Conservation (phyloP, 2,329 filamentous ascomycete species). For the Aureobasidium sp. region DNA sequence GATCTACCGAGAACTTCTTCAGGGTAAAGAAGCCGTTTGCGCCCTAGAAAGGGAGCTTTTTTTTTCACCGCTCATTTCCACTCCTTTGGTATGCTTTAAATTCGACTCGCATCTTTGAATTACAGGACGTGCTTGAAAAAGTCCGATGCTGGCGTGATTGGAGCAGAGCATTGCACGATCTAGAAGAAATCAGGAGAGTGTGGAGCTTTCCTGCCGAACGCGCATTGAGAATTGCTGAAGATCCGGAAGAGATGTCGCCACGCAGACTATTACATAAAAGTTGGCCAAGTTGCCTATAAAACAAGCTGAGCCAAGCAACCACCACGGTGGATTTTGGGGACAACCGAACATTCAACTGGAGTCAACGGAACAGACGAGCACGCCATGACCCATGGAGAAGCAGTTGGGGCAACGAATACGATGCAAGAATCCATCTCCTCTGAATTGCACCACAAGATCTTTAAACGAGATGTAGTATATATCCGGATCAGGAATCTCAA, state of each 20-base stretch:
- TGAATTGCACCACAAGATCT: background rate
- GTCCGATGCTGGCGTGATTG: background rate
- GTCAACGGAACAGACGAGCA: conserved; percentile 3
- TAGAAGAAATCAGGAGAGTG: conserved; percentile 10
- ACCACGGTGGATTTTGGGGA: conserved; percentile 7
- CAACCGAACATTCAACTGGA: background rate
- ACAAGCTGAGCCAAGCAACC: conserved; percentile 9
- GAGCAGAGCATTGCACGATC: background rate
- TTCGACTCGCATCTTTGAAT: background rate
- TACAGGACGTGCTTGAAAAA: background rate
- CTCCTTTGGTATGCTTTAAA: background rate
- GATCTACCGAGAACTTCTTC: conserved; percentile 9
- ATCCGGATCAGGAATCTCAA: conserved; percentile 8
- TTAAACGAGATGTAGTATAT: conserved; percentile 2
- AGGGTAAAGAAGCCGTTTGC: conserved; percentile 2
- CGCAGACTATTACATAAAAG: conserved; percentile 10
- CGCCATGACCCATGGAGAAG: background rate
- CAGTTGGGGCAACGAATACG: conserved; percentile 1
- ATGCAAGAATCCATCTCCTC: background rate
- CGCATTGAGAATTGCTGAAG: background rate
- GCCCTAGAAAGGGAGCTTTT: background rate
- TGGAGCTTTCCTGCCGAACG: background rate
- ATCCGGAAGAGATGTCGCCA: conserved; percentile 12
- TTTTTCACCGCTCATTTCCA: conserved; percentile 15
- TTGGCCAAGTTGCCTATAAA: background rate